Base-by-base conservation (phyloP, 176 grass and related monocot genomes). In the Areca catechu region DNA sequence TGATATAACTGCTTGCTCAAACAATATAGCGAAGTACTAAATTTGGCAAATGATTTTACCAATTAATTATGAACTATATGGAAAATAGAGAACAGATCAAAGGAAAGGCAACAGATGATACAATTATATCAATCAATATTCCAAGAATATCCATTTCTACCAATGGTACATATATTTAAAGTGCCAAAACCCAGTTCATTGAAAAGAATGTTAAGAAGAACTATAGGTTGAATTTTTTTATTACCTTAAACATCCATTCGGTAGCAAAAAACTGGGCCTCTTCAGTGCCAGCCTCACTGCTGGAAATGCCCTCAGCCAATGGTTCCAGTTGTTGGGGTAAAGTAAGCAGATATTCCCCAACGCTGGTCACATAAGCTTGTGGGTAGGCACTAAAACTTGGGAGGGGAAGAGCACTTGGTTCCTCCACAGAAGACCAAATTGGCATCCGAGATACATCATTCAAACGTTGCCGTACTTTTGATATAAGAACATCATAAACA, bases 191-290 rank as follows among this genome's bases (percentile, higher is more conserved):
- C 34, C 12, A 43, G 7, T 43, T 43, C 10, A 43, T 3, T 3
- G 34, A 12, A 43, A 12, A 43, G 34, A 43, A 43, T 14, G 34
- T 43, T 43, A 14, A 1, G 0, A 43, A 43, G 34, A 43, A 43
- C 34, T 0, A 43, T 3, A 43, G 6, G 9, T 43, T 43, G 9
- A 43, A 3, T 14, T 43, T 14, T 43, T 43, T 5, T 53, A 16
- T 37, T 80, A 98, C 93, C 93, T 98, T 98, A 59, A 88, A 92
- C 80, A 98, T 85, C 94, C 94, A 98, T 74, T 98, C 94, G 4
- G 79, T 89, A 18, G 94, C 88, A 78, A 98, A 98, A 67, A 98
- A 85, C 60, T 98, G 94, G 5, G 94, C 94, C 51, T 98, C 94
- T 0, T 97, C 93, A 15, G 84, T 83, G 5, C 84, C 79, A 61